Base-by-base conservation (phyloP, 805 yeast species). In the Lachancea sp. region DNA sequence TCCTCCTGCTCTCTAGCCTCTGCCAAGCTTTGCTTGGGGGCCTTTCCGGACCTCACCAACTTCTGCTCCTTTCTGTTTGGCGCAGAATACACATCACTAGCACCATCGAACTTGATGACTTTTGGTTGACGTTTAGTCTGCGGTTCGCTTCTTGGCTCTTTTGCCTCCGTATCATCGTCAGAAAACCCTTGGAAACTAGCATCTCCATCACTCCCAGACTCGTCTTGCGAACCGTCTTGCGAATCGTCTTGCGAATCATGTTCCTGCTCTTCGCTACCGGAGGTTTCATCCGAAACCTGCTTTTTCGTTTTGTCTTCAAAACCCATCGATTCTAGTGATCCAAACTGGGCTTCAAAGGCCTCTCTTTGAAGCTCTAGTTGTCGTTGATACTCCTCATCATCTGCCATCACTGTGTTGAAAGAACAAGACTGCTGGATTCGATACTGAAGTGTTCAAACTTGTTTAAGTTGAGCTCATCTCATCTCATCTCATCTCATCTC, bases 331-430 rank as follows among this genome's bases (percentile, higher is more conserved):
- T 77, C 83, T 11, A 81, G 53, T 2, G 75, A 64, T 0, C 85
- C 85, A 56, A 81, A 81, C 60, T 79, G 85, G 3, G 77, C 76
- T 54, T 81, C 86, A 56, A 81, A 81, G 32, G 78, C 76, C 19
- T 66, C 58, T 45, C 86, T 64, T 55, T 81, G 85, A 18, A 68
- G 53, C 55, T 79, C 85, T 59, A 79, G 46, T 27, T 52, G 53
- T 34, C 42, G 50, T 17, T 51, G 38, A 36, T 61, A 57, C 10
- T 40, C 43, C 18, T 49, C 60, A 26, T 55, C 57, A 3, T 26
- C 18, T 41, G 25, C 25, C 25, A 22, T 22, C 4, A 6, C 8
- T 4, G 8, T 22, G 8, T 22, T 8, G 25, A 22, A 22, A 29
- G 3, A 15, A 4, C 31, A 29, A 13, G 31, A 29, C 15, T 12